phyloP scores from a whole-genome alignment of 345 rosid genomes.

The Citrus mangshanensis region DNA sequence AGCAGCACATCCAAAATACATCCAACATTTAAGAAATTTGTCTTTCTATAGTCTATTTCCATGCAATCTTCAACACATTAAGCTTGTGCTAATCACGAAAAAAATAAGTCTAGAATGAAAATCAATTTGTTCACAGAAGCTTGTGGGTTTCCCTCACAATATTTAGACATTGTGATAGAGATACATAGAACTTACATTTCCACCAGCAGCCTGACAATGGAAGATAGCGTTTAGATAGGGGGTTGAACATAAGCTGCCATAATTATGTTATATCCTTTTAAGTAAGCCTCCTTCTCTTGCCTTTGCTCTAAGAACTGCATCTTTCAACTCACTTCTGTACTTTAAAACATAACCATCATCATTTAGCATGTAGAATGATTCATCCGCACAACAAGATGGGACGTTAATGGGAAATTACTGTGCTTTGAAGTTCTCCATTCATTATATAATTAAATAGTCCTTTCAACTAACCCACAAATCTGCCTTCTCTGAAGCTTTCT shows the following conservation, averaged over 20 bases:
- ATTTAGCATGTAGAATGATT: conserved; percentile 38
- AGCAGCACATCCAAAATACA: neutral
- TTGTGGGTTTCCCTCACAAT: neutral
- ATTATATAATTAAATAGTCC: neutral
- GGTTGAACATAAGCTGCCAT: conserved; percentile 50
- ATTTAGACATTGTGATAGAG: neutral
- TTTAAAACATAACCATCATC: conserved; percentile 57
- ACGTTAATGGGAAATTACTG: conserved; percentile 8
- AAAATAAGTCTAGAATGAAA: neutral
- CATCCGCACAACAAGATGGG: conserved; percentile 35
- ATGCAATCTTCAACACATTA: neutral
- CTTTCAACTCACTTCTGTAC: conserved; percentile 52
- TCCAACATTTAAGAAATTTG: no score
- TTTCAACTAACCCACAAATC: conserved; percentile 64
- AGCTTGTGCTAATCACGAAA: neutral
- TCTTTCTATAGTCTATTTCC: no score
- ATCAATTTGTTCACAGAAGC: neutral
- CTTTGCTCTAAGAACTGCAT: conserved; percentile 57
- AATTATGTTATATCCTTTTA: conserved; percentile 55
- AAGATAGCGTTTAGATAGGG: conserved; percentile 39
- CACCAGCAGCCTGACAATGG: conserved; percentile 69
- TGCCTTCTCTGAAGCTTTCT: conserved; percentile 52
- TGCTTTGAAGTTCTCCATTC: neutral
- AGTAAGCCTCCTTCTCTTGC: conserved; percentile 52
- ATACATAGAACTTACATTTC: conserved; percentile 47